phyloP scores from a whole-genome alignment of 768 basidiomycete species.

The Sutorius australiensis region DNA sequence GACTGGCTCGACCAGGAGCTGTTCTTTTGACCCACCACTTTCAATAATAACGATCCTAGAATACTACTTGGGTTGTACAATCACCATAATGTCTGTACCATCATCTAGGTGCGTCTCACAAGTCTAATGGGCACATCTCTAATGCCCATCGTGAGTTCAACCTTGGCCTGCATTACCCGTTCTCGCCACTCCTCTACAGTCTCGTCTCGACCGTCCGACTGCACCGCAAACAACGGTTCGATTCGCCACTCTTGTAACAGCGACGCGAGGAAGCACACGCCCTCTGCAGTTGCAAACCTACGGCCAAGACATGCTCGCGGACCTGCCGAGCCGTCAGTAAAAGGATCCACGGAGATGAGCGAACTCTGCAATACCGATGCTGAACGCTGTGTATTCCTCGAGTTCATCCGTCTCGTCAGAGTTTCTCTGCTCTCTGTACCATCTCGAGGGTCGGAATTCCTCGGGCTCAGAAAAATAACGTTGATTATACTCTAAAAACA shows the following conservation, averaged over 20 bases:
- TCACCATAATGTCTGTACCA: no score
- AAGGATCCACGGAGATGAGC: neutral
- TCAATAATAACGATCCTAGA: no score
- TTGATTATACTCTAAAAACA: slow-evolving; percentile 34
- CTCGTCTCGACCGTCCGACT: slow-evolving; percentile 10
- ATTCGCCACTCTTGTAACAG: slow-evolving; percentile 52
- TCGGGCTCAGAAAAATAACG: slow-evolving; percentile 36
- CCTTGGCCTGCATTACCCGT: slow-evolving; percentile 18
- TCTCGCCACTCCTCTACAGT: slow-evolving; percentile 23
- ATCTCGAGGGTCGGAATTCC: slow-evolving; percentile 35
- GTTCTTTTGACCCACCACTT: no score
- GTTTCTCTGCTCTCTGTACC: slow-evolving; percentile 28
- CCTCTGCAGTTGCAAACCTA: slow-evolving; percentile 52
- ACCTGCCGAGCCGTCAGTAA: slow-evolving; percentile 26
- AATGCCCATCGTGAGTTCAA: slow-evolving; percentile 15
- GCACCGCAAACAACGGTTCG: slow-evolving; percentile 37
- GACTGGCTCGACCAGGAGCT: no score
- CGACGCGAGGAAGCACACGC: slow-evolving; percentile 49
- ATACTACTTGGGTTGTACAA: no score
- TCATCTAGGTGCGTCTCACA: slow-evolving; percentile 10
- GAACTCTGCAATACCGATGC: slow-evolving; percentile 13
- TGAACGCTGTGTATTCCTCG: slow-evolving; percentile 25
- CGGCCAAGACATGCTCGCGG: slow-evolving; percentile 52
- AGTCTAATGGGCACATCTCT: slow-evolving; percentile 22
- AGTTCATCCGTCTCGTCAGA: slow-evolving; percentile 4